phyloP scores from a whole-genome alignment of 2,329 filamentous ascomycete genomes.

The Aspergillus luchuensis region DNA sequence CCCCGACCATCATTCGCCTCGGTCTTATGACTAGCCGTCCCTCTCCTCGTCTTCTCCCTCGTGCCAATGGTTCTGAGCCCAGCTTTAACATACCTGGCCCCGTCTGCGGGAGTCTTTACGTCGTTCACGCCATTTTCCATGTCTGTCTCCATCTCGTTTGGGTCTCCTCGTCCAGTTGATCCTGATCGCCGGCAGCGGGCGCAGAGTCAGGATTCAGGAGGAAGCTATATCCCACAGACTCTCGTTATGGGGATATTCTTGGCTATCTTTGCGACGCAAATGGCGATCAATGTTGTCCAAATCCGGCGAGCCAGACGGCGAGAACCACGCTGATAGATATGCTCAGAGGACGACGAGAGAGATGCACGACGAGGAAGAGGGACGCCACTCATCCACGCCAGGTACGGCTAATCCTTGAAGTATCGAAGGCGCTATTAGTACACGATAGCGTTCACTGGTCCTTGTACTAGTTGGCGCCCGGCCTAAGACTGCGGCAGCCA shows the following conservation, averaged over 20 bases:
- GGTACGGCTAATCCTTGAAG: not conserved
- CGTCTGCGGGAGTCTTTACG: slow-evolving; percentile 32
- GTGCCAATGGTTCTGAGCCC: slow-evolving; percentile 32
- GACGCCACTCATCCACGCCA: slow-evolving; percentile 1
- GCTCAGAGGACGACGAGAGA: slow-evolving; percentile 6
- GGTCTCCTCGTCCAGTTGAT: slow-evolving; percentile 19
- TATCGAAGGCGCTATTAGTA: not conserved
- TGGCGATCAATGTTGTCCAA: slow-evolving; percentile 33
- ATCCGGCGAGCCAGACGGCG: slow-evolving; percentile 29
- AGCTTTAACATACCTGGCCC: slow-evolving; percentile 22
- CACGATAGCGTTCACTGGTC: not conserved
- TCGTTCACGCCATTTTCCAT: slow-evolving; percentile 40
- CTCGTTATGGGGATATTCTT: slow-evolving; percentile 37
- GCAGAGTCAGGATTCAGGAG: slow-evolving; percentile 7
- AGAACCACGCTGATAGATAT: slow-evolving; percentile 5
- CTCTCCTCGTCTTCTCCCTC: slow-evolving; percentile 38
- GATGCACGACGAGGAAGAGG: slow-evolving; percentile 18
- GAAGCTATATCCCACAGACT: slow-evolving; percentile 36
- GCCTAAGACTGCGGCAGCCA: too few species aligned
- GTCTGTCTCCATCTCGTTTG: slow-evolving; percentile 40
- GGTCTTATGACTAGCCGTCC: slow-evolving; percentile 49
- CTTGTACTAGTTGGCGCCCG: too few species aligned
- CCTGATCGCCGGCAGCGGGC: slow-evolving; percentile 7
- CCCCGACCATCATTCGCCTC: slow-evolving; percentile 37
- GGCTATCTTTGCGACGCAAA: slow-evolving; percentile 33